Conservation (phyloP, 805 yeast genomes). For the Kodamaea hsintzibuensis region DNA sequence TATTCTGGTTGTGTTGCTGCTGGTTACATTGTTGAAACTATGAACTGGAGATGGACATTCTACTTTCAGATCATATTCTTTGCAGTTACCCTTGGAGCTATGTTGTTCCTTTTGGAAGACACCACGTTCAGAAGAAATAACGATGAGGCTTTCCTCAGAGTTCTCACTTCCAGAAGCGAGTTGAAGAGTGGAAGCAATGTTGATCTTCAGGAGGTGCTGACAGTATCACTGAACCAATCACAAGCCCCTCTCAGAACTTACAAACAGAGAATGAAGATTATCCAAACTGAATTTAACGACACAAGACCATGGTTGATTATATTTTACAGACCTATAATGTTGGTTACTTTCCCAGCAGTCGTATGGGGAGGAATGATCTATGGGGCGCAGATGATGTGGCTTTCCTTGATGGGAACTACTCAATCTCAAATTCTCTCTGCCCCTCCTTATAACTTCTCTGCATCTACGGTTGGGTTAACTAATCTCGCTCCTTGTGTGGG, state of each 20-base stretch:
- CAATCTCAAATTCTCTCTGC: slow-evolving; percentile 39
- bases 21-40: slow-evolving; percentile 39
- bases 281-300: slow-evolving; percentile 42
- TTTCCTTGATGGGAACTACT: slow-evolving; percentile 45
- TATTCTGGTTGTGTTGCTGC: slow-evolving; percentile 46
- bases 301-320: slow-evolving; percentile 40
- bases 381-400: slow-evolving; percentile 53
- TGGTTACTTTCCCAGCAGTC: slow-evolving; percentile 42
- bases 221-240: background rate
- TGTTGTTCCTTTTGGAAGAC: slow-evolving; percentile 40
- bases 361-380: slow-evolving; percentile 50
- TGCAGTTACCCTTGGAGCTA: slow-evolving; percentile 26
- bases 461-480: slow-evolving; percentile 42
- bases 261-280: slow-evolving; percentile 34
- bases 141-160: background rate
- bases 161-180: background rate
- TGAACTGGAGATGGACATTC: slow-evolving; percentile 46
- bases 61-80: slow-evolving; percentile 33
- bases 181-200: background rate
- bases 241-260: slow-evolving; percentile 31
- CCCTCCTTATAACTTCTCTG: slow-evolving; percentile 41
- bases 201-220: background rate
- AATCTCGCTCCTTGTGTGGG: slow-evolving; percentile 47
- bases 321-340: slow-evolving; percentile 36
- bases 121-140: slow-evolving; percentile 38